phyloP scores from a whole-genome alignment of 495 filamentous ascomycete species.

The Neurospora hispaniola region DNA sequence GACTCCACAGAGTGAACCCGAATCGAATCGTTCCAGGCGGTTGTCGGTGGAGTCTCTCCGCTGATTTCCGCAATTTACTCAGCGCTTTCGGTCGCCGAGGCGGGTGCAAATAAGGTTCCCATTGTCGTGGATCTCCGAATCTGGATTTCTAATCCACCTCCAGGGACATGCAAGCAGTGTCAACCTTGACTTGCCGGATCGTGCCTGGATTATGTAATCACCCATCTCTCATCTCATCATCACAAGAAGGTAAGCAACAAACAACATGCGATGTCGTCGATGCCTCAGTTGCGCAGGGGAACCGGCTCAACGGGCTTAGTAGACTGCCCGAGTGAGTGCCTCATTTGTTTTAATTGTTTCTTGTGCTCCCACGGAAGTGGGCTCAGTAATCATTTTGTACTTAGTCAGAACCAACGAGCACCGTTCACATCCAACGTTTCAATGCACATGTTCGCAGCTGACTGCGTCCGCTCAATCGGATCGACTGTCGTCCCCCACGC shows the following conservation, averaged over 20 bases:
- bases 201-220: conserved; percentile 1
- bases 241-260: neutral
- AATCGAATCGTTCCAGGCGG: neutral
- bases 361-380: neutral
- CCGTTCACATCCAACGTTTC: neutral
- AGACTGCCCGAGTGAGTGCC: neutral
- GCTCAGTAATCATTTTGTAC: neutral
- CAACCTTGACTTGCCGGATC: neutral
- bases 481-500: neutral
- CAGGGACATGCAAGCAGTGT: neutral
- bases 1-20: neutral
- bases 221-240: neutral
- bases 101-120: neutral
- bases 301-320: neutral
- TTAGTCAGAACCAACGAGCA: neutral
- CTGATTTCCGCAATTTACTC: neutral
- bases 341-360: neutral
- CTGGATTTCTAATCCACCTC: neutral
- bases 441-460: neutral
- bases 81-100: neutral
- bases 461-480: neutral
- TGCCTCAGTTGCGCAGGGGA: neutral
- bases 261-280: neutral
- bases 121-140: neutral
- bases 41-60: neutral